Evolutionary conservation across 768 basidiomycete genomes (phyloP), one percentile per base, ranked within the genome.

Genomic region (Phylloporus sp.): DNA sequence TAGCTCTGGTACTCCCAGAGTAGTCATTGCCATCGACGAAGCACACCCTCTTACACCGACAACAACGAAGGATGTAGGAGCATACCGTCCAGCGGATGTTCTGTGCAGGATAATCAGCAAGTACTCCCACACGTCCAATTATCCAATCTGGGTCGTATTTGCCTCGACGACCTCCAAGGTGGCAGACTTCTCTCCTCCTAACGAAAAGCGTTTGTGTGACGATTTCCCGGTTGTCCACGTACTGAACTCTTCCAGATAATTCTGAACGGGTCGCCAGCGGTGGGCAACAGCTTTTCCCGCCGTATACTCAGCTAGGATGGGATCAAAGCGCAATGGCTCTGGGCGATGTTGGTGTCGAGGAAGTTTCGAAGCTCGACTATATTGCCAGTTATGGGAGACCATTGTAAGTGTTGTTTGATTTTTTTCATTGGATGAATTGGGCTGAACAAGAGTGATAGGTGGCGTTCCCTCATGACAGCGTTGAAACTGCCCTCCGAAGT

Each of bases 11-110:
- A 6, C 0, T 2, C 49, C 51, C 2, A 50, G 39, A 32, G 15
- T 61, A 34, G 32, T 60, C 11, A 60, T 60, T 16, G 59, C 59
- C 2, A 0, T 60, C 11, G 59, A 60, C n/a, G 52, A 58, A 7
- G 59, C 55, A 6, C 56, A 60, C n/a, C 13, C 48, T 0, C 45
- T 60, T 4, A 41, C 47, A 4, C 6, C 16, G 1, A 15, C 18
- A 2, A 2, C 6, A 3, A 13, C 11, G 13, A 24, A 15, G 9
- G 10, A 13, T 26, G 23, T 9, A 9, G 1, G 23, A 10, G 10
- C 8, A 16, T 50, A 58, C 28, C 47, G 42, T 0, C 56, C 50
- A 0, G 59, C 45, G 4, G 47, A 60, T 13, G 26, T 57, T 3
- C 15, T 60, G 1, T 45, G 48, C 35, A 52, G 52, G 23, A 35